Conservation (phyloP, 2,329 filamentous ascomycete species). For the Fusarium phyllophilum region DNA sequence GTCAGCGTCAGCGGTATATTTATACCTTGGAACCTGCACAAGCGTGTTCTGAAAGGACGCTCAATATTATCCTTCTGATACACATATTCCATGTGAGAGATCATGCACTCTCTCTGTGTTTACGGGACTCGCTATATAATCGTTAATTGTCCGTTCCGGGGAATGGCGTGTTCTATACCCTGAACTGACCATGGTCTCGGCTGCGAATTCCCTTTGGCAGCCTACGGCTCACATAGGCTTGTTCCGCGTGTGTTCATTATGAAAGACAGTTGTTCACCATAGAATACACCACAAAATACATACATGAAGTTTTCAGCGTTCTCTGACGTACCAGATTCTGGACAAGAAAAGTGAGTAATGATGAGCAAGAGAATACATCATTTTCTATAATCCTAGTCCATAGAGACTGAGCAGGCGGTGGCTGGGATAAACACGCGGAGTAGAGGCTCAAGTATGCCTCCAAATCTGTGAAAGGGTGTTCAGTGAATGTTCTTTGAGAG, state of each 20-base stretch:
- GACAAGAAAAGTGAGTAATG: no score
- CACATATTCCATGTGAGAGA: accelerated
- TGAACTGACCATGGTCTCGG: accelerated
- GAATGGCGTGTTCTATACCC: background rate
- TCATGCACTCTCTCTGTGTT: background rate
- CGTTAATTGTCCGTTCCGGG: accelerated
- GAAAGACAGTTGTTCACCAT: accelerated
- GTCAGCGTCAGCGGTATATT: accelerated
- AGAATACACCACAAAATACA: accelerated
- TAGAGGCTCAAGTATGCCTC: no score
- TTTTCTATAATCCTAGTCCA: no score
- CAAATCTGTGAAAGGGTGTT: no score
- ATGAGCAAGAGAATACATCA: no score
- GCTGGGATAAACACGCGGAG: no score
- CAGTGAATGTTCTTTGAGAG: no score
- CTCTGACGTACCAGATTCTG: background rate
- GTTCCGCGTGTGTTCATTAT: background rate
- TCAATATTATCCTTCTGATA: accelerated
- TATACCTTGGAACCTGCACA: accelerated
- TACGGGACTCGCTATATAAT: accelerated
- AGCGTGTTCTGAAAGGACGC: accelerated
- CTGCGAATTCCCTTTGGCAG: accelerated
- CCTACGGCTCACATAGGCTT: background rate
- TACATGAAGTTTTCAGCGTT: accelerated
- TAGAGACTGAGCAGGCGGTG: no score